phyloP scores from a whole-genome alignment of 2,329 filamentous ascomycete genomes.

The Pyricularia pennisetigena region DNA sequence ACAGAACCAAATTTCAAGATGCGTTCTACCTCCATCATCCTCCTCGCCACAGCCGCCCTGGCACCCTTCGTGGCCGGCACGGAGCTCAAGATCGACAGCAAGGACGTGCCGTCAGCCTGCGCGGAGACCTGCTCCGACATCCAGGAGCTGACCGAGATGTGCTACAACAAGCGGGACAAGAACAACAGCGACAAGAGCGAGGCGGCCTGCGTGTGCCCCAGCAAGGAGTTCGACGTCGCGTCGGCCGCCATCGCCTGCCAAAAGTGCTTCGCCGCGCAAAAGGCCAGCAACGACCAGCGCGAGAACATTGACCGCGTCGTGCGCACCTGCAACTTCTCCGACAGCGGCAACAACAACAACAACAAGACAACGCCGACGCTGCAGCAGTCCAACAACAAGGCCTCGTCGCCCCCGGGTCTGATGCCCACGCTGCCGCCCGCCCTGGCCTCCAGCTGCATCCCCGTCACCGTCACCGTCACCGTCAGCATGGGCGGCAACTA shows the following conservation, averaged over 20 bases:
- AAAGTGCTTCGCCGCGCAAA: neutral
- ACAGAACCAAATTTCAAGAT: neutral
- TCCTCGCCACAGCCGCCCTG: neutral
- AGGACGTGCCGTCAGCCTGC: neutral
- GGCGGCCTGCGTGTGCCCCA: neutral
- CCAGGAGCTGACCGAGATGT: neutral
- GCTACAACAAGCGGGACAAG: neutral
- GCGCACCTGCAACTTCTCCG: neutral
- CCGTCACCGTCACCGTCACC: neutral
- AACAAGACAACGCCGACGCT: no score
- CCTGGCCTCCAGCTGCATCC: neutral
- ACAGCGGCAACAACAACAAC: no score
- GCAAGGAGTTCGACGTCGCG: neutral
- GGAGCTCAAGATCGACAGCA: neutral
- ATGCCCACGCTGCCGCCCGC: neutral
- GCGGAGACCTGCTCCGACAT: neutral
- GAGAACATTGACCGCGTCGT: neutral
- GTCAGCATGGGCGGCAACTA: neutral
- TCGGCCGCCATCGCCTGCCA: neutral
- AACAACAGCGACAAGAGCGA: neutral
- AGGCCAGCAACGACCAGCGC: neutral
- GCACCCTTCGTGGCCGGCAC: neutral
- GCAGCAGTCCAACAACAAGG: no score
- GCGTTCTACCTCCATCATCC: neutral
- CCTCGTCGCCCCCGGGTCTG: no score